Evolutionary conservation across 495 filamentous ascomycete genomes (phyloP).

Genomic region (Hypomontagnella monticulosa): DNA sequence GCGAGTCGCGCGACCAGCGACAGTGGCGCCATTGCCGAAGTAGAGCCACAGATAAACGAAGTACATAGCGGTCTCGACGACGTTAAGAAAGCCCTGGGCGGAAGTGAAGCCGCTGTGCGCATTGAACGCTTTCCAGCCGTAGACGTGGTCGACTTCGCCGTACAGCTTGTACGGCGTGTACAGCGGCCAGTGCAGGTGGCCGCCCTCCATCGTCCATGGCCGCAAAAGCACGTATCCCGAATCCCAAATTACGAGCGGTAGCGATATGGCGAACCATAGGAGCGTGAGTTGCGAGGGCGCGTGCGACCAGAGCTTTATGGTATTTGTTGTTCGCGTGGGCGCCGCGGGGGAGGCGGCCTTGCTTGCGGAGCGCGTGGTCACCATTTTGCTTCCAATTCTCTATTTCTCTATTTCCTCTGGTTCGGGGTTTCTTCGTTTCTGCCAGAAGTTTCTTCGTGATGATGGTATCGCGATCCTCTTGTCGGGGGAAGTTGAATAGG

Average conservation of each 20-base stretch:
- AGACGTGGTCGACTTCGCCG: constrained; percentile 81
- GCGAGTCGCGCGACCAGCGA: constrained; percentile 46
- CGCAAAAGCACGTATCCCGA: constrained; percentile 81
- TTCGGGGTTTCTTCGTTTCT: neutral
- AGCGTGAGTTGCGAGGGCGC: constrained; percentile 71
- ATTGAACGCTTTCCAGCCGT: constrained; percentile 81
- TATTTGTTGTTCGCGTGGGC: neutral
- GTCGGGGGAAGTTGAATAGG: neutral
- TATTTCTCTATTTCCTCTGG: neutral
- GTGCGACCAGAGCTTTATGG: constrained; percentile 65
- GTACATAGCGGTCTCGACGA: constrained; percentile 77
- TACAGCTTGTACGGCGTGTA: constrained; percentile 87
- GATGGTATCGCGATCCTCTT: neutral
- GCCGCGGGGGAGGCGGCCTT: constrained; percentile 32
- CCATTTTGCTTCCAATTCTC: constrained; percentile 30
- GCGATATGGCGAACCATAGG: constrained; percentile 79
- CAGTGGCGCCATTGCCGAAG: constrained; percentile 54
- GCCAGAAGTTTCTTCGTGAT: neutral
- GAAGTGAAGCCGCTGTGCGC: constrained; percentile 79
- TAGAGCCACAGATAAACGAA: constrained; percentile 73
- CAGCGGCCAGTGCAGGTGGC: constrained; percentile 75
- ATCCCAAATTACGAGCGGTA: constrained; percentile 89
- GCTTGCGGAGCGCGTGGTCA: constrained; percentile 43
- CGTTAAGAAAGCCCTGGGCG: constrained; percentile 78
- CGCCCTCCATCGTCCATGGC: constrained; percentile 85